Base-by-base conservation (phyloP, 768 basidiomycete genomes). In the Lactarius pseudohatsudake region DNA sequence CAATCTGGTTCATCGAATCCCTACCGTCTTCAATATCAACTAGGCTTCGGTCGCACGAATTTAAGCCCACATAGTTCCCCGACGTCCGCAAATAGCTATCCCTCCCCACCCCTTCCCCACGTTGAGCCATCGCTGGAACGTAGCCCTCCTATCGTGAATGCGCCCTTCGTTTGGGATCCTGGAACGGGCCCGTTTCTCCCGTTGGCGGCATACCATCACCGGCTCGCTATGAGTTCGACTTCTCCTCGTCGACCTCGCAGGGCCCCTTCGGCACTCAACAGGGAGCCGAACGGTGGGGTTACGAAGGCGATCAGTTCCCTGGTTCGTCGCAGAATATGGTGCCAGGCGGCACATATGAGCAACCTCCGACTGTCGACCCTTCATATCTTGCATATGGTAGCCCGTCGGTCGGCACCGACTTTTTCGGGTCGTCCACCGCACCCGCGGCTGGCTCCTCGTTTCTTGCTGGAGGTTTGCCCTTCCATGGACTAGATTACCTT, bases 401-500 rank as follows among this genome's bases (percentile, higher is more conserved):
- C 13, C 9, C 70, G 18, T 50, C 59, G 54, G 32, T 57, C 4
- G 53, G 67, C 34, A 6, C 47, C 61, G 69, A 74, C n/a, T 65
- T 79, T n/a, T 81, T 82, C 65, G 69, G 80, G 61, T 72, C 76
- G 55, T 72, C 72, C 43, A 73, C 74, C 26, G 69, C 83, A 66
- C 84, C 83, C 63, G 84, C 88, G 3, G 84, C 87, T 15, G 83
- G 81, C 6, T 76, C 88, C n/a, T 80, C 82, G 4, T 92, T 92
- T 74, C 80, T 87, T 68, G 85, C 85, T 10, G 81, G 86, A 28
- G 90, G 90, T 45, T 79, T 93, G n/a, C 92, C 91, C 1, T 94
- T 94, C 80, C 83, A 86, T 36, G 92, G 91, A 11, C 80, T 94
- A 38, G 92, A 94, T 71, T 94, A 85, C 72, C 88, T 94, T 72